Evolutionary conservation across 2,329 filamentous ascomycete species (phyloP), one percentile per base, ranked within the genome.

Genomic region (Cladophialophora chaetospira): DNA sequence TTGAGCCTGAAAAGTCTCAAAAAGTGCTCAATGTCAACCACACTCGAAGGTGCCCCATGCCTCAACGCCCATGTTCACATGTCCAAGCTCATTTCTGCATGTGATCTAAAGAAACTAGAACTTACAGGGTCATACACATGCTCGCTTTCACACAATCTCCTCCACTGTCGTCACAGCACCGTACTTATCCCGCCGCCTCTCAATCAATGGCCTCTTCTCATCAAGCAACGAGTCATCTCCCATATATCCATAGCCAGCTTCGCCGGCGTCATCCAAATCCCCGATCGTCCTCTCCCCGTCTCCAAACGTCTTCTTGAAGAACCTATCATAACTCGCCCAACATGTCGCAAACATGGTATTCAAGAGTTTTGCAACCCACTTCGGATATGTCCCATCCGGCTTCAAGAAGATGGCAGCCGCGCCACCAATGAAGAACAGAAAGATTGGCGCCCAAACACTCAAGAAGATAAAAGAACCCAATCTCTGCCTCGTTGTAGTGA

Each of bases 241-340:
- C n/a, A 28, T 10, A 35, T 46, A 31, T 11, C 11, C 33, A 10
- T 46, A 28, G 35, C 57, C 58, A 17, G 29, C 31, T 25, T 48
- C 43, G 38, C 53, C 46, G 49, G 49, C 50, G 25, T 60, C 58
- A 5, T 58, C 53, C 5, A 15, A 33, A 35, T 64, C 58, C 5
- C 64, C 65, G 17, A 78, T 67, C 1, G 82, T 85, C 65, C 83
- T 82, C 78, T 97, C 93, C 0, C 94, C 94, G 68, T 97, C 89
- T 0, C 93, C 93, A 77, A 95, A 97, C 0, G 87, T 36, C 0
- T 73, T 75, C 70, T 84, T 86, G 63, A 88, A 87, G 15, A 83
- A 68, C 0, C 49, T 58, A 73, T 91, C 88, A 72, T 91, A 90
- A 44, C 73, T 79, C 43, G 64, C 67, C 88, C 88, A 92, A 64